Conservation (phyloP, 345 rosid genomes). For the Trapa incisa region DNA sequence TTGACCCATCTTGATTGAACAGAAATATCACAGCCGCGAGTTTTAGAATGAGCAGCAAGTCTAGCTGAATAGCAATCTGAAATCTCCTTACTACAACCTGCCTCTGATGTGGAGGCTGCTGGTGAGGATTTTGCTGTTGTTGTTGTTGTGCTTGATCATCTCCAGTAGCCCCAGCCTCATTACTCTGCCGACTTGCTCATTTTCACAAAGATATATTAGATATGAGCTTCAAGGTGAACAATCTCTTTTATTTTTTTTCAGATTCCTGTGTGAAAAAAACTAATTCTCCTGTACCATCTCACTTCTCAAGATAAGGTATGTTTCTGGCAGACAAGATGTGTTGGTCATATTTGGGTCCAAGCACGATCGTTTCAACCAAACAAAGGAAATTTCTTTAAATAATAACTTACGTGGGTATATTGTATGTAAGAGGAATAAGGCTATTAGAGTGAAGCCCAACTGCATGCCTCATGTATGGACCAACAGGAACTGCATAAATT, state of each 20-base stretch:
- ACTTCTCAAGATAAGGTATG: neutral
- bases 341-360: neutral
- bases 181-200: conserved; percentile 14
- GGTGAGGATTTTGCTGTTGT: conserved; percentile 50
- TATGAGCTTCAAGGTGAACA: neutral
- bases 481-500: conserved; percentile 71
- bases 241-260: neutral
- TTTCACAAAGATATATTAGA: neutral
- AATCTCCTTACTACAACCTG: conserved; percentile 79
- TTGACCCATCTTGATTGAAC: conserved; percentile 98
- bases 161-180: conserved; percentile 29
- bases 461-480: conserved; percentile 41
- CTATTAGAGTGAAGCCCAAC: conserved; percentile 57
- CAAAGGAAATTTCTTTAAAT: neutral
- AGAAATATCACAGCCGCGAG: conserved; percentile 86
- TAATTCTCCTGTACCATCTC: neutral
- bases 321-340: neutral
- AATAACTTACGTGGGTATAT: conserved; percentile 68
- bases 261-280: neutral
- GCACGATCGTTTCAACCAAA: neutral
- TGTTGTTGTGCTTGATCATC: conserved; percentile 41
- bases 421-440: conserved; percentile 90
- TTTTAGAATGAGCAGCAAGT: conserved; percentile 77
- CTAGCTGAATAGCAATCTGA: conserved; percentile 86
- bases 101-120: conserved; percentile 53